Percentiles rank a stretch among this genome's conserved stretches.
These are phyloP conservation scores for Lasiosphaeria ovina DNA, from an alignment of 495 filamentous ascomycete species.

Conservation along the genomic window DNA sequence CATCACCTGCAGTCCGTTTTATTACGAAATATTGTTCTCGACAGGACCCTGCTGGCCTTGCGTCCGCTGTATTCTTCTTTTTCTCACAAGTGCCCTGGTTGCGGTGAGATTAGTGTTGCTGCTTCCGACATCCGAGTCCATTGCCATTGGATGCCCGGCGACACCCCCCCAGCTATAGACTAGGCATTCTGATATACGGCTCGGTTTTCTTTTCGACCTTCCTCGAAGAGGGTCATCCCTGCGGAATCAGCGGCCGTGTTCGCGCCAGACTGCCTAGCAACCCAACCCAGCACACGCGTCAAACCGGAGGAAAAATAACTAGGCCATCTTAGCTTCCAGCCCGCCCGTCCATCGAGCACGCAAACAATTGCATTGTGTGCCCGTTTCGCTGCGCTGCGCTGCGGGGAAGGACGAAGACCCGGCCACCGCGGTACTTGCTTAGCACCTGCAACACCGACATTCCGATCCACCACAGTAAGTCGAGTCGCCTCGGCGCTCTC, in stretches of 20 bases:
- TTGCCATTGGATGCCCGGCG: conserved; percentile 3
- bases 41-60: too few relatives aligned
- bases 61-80: background rate
- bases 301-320: background rate
- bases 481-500: too few relatives aligned
- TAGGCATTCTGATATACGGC: conserved; percentile 14
- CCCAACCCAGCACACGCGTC: background rate
- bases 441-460: too few relatives aligned
- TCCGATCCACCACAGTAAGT: too few relatives aligned
- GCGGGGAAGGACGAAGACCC: too few relatives aligned
- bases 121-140: background rate
- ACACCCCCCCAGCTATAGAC: conserved; percentile 3
- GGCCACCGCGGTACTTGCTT: too few relatives aligned
- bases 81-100: background rate
- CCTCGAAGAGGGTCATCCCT: background rate
- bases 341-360: too few relatives aligned
- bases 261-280: background rate
- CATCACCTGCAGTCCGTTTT: too few relatives aligned
- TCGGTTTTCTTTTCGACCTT: background rate
- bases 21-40: too few relatives aligned
- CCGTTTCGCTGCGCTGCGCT: too few relatives aligned
- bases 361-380: too few relatives aligned
- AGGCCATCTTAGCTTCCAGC: background rate
- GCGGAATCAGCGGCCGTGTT: background rate
- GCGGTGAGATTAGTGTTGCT: background rate